phyloP scores from a whole-genome alignment of 306 rosid species.

The Citrullus amarus region DNA sequence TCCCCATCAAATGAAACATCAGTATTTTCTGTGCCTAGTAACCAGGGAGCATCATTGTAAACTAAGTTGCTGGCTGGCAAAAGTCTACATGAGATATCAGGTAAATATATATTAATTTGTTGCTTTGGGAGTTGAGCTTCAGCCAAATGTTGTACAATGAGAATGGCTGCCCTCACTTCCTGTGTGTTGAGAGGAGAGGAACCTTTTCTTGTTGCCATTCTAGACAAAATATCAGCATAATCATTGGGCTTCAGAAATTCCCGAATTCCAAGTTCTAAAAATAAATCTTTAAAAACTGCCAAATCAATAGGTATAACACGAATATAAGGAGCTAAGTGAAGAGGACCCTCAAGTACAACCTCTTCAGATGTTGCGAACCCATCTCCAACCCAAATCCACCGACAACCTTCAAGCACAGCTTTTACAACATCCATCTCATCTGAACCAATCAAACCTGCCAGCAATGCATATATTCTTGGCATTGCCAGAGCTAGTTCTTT shows the following conservation, averaged over 20 bases:
- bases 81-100: constrained; percentile 66
- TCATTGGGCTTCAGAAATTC: constrained; percentile 63
- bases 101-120: constrained; percentile 60
- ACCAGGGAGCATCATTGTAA: constrained; percentile 97
- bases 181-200: constrained; percentile 70
- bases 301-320: constrained; percentile 90
- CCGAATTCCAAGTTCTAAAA: constrained; percentile 75
- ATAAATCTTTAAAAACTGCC: constrained; percentile 77
- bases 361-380: constrained; percentile 86
- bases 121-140: constrained; percentile 60
- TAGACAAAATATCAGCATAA: constrained; percentile 64
- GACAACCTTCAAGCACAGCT: constrained; percentile 90
- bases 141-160: constrained; percentile 84
- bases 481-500: constrained; percentile 81
- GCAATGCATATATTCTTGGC: constrained; percentile 85
- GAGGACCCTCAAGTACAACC: constrained; percentile 90
- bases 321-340: constrained; percentile 92
- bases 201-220: constrained; percentile 73
- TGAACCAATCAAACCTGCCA: constrained; percentile 56
- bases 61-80: constrained; percentile 68
- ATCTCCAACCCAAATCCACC: constrained; percentile 99
- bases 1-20: constrained; percentile 43
- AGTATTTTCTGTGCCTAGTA: constrained; percentile 67
- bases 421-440: constrained; percentile 97
- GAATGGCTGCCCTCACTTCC: constrained; percentile 73